phyloP scores from a whole-genome alignment of 202 grass and related monocot species.

The Elaeis oleifera region DNA sequence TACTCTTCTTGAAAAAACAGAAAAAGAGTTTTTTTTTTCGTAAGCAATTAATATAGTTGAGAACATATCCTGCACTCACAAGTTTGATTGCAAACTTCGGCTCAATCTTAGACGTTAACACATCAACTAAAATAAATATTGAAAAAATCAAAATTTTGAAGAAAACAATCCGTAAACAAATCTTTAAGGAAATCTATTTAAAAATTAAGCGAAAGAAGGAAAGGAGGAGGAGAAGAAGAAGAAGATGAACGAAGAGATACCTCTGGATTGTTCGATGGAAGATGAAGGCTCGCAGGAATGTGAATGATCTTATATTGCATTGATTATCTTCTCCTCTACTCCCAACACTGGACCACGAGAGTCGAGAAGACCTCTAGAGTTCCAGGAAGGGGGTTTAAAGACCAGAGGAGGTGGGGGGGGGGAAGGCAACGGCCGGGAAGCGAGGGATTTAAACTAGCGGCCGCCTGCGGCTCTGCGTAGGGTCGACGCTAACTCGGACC shows the following conservation, averaged over 20 bases:
- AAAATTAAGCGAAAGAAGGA: too few species aligned
- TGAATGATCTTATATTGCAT: conserved; percentile 47
- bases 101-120: conserved; percentile 51
- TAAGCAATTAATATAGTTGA: not conserved
- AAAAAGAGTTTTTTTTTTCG: too few species aligned
- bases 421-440: too few species aligned
- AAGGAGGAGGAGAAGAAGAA: not conserved
- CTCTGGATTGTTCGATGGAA: conserved; percentile 36
- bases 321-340: not conserved
- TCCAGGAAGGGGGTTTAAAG: too few species aligned
- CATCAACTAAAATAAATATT: conserved; percentile 36
- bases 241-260: conserved; percentile 14
- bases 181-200: not conserved
- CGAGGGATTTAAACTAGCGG: too few species aligned
- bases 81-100: conserved; percentile 52
- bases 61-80: conserved; percentile 32
- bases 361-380: too few species aligned
- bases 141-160: not conserved
- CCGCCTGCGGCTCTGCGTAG: too few species aligned
- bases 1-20: too few species aligned
- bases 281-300: conserved; percentile 32
- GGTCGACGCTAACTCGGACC: too few species aligned
- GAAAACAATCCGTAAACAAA: conserved; percentile 1
- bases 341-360: too few species aligned
- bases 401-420: too few species aligned